A percentile compares a stretch with the other conserved stretches of the same genome.
Evolutionary conservation across 768 basidiomycete species (phyloP).

Genomic region (Boletus coccyginus): DNA sequence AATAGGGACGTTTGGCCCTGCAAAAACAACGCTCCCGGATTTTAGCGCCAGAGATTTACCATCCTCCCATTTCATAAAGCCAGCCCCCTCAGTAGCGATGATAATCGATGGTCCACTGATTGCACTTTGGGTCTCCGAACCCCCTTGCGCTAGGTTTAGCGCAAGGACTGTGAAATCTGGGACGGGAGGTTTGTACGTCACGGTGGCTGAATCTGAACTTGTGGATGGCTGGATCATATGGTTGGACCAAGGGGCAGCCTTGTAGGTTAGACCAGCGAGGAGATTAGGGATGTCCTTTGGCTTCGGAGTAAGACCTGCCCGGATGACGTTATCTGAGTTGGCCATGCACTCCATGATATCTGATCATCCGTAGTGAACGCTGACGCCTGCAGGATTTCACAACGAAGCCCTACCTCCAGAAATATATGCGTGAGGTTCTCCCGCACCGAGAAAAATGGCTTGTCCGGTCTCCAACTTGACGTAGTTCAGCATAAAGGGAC

Average conservation of each 20-base stretch:
- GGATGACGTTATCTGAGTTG: slow-evolving; percentile 97
- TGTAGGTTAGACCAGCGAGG: slow-evolving; percentile 83
- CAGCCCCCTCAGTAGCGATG: slow-evolving; percentile 71
- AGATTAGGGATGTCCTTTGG: slow-evolving; percentile 92
- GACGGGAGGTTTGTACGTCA: slow-evolving; percentile 87
- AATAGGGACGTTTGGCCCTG: slow-evolving; percentile 69
- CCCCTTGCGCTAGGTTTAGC: slow-evolving; percentile 44
- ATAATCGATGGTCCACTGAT: slow-evolving; percentile 84
- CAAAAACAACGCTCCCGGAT: slow-evolving; percentile 76
- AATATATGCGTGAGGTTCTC: slow-evolving; percentile 96
- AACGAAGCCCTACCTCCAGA: slow-evolving; percentile 66
- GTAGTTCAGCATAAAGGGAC: slow-evolving; percentile 86
- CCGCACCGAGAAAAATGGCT: slow-evolving; percentile 92
- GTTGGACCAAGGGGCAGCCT: slow-evolving; percentile 58
- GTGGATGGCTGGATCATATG: slow-evolving; percentile 65
- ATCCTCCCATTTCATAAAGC: slow-evolving; percentile 50
- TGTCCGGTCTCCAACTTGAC: slow-evolving; percentile 77
- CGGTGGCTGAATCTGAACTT: slow-evolving; percentile 42
- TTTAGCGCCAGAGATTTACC: slow-evolving; percentile 40
- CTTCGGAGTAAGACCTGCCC: slow-evolving; percentile 97
- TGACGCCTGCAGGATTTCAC: neutral
- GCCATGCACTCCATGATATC: slow-evolving; percentile 99
- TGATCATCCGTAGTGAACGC: slow-evolving; percentile 29
- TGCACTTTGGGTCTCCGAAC: slow-evolving; percentile 52
- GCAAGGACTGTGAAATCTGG: slow-evolving; percentile 89